phyloP scores from a whole-genome alignment of 192 early-diverging fungal genomes.

The Globomyces pollinis-pini region DNA sequence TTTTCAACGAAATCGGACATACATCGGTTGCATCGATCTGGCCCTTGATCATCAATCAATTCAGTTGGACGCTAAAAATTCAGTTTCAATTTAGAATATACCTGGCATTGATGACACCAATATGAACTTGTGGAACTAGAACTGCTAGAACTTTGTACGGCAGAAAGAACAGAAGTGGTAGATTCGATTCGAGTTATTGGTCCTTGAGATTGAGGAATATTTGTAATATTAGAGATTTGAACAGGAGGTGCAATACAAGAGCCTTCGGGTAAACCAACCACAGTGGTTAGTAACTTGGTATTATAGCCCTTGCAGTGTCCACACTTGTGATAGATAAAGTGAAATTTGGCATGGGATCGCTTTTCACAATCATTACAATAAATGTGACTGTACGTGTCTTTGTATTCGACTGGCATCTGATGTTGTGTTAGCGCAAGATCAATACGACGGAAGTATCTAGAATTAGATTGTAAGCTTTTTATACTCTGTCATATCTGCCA shows the following conservation, averaged over 20 bases:
- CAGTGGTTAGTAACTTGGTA: conserved; percentile 70
- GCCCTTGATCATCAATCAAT: background rate
- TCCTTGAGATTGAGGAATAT: background rate
- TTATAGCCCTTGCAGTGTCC: conserved; percentile 79
- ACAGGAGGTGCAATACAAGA: background rate
- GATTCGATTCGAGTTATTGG: background rate
- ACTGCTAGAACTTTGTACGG: background rate
- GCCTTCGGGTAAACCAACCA: conserved; percentile 12
- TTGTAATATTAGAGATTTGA: background rate
- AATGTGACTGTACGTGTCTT: conserved; percentile 57
- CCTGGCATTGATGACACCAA: conserved; percentile 14
- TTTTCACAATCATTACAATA: conserved; percentile 96
- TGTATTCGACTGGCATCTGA: conserved; percentile 87
- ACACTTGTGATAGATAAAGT: conserved; percentile 97
- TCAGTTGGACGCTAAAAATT: conserved; percentile 7
- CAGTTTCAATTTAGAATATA: background rate
- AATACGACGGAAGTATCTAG: conserved; percentile 67
- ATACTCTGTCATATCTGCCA: conserved; percentile 66
- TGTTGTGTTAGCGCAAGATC: conserved; percentile 72
- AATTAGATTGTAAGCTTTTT: background rate
- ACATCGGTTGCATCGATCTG: background rate
- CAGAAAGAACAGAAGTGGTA: conserved; percentile 2
- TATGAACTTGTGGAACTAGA: background rate
- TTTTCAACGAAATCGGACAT: conserved; percentile 11
- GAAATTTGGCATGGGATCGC: conserved; percentile 74